Conservation (phyloP, 2,329 filamentous ascomycete genomes). For the Hymenoscyphus salicellus region DNA sequence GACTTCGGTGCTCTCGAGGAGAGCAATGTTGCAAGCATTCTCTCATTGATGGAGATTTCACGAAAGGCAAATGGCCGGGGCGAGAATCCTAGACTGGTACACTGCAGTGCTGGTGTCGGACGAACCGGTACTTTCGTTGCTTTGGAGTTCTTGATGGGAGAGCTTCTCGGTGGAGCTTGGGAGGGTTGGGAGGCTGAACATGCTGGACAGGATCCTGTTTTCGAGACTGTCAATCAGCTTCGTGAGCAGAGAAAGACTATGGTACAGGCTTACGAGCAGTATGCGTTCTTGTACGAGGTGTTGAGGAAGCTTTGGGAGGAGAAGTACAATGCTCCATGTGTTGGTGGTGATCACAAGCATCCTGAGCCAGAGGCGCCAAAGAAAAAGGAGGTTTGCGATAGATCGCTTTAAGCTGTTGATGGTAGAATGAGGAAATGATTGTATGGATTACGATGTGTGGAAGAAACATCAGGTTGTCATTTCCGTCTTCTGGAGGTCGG, state of each 20-base stretch:
- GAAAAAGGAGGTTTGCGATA: constrained; percentile 5
- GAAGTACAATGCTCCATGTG: constrained; percentile 45
- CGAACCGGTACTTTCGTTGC: constrained; percentile 94
- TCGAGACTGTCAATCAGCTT: constrained; percentile 73
- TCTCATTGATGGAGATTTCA: constrained; percentile 67
- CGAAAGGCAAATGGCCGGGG: constrained; percentile 53
- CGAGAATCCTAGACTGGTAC: constrained; percentile 73
- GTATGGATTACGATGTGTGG: background rate
- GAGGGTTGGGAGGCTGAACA: constrained; percentile 33
- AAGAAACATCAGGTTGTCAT: background rate
- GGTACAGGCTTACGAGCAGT: constrained; percentile 88
- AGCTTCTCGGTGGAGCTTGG: constrained; percentile 69
- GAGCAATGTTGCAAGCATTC: constrained; percentile 64
- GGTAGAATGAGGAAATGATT: background rate
- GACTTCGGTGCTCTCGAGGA: constrained; percentile 80
- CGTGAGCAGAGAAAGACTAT: constrained; percentile 89
- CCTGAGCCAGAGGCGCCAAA: background rate
- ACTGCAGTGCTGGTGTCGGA: constrained; percentile 90
- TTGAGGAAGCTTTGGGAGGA: constrained; percentile 72
- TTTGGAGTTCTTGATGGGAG: constrained; percentile 83
- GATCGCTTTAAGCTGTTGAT: background rate
- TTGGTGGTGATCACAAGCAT: constrained; percentile 30
- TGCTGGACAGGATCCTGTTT: constrained; percentile 64
- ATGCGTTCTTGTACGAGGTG: constrained; percentile 84
- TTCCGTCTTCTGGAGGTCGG: background rate